Evolutionary conservation across 306 rosid species (phyloP), one percentile per base, ranked within the genome.

Genomic region (Neltuma alba): DNA sequence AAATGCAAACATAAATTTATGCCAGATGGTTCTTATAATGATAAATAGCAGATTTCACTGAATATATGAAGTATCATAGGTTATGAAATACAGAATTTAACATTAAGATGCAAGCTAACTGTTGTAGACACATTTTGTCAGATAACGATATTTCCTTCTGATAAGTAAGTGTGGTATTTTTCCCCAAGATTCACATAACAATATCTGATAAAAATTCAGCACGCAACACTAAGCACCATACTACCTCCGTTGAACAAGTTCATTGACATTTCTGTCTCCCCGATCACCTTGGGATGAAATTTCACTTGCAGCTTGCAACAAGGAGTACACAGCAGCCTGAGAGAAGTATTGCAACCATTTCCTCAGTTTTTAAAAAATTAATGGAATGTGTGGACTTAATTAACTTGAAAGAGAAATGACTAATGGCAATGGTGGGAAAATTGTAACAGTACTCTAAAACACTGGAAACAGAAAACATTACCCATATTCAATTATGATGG

Each of bases 271-370:
- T 84, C 88, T 89, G 82, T 93, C 93, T 84, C 94, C 86, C 69
- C 78, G 85, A 82, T 90, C 93, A 63, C 91, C 89, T 79, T 74
- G 87, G 63, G 93, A 86, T 79, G 97, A 92, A 83, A 96, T 85
- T 83, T 96, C 97, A 47, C 83, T 90, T 48, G 89, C 97, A 83
- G 98, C 99, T 76, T 93, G 96, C 92, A 96, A 71, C 74, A 96
- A 90, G 60, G 96, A 91, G 87, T 86, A 90, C 75, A 89, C 92
- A 70, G 98, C 89, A 79, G 94, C 98, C 99, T 93, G 96, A 81
- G 64, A 89, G 79, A 75, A 83, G 64, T 77, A 72, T 79, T 61
- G 37, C 70, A 72, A 82, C 62, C 71, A 68, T 75, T 58, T 76
- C 79, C 82, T 79, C 79, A 83, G 80, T 78, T 81, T 66, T 71